Evolutionary conservation across 2,329 filamentous ascomycete genomes (phyloP).

Genomic region (Microdochium bolleyi): DNA sequence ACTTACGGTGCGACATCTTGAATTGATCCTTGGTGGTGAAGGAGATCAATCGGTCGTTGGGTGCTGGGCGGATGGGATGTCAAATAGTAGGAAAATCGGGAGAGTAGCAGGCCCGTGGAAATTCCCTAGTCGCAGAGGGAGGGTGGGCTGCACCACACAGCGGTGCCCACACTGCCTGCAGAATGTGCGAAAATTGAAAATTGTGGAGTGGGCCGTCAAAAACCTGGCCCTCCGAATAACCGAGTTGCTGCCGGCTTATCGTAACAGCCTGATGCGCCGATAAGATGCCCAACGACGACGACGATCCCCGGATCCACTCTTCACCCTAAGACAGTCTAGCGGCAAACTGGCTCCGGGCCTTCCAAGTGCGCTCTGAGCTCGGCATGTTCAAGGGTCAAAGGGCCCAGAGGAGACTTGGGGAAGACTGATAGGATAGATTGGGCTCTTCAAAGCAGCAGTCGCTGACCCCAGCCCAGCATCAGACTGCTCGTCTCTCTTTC

Average conservation of each 20-base stretch:
- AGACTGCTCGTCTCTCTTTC: too few species aligned
- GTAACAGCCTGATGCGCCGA: too few species aligned
- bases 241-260: neutral
- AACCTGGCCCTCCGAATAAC: neutral
- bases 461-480: too few species aligned
- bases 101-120: slow-evolving; percentile 1
- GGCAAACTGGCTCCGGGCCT: too few species aligned
- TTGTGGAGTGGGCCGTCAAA: neutral
- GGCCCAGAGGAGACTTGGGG: too few species aligned
- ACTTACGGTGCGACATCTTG: slow-evolving; percentile 47
- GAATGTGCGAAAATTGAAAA: neutral
- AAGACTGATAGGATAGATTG: too few species aligned
- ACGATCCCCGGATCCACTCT: too few species aligned
- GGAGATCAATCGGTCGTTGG: slow-evolving; percentile 21
- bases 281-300: too few species aligned
- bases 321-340: too few species aligned
- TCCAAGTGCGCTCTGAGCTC: too few species aligned
- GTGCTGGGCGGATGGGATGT: slow-evolving; percentile 5
- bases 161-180: neutral
- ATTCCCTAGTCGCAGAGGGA: neutral
- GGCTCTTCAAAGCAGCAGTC: too few species aligned
- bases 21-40: slow-evolving; percentile 23
- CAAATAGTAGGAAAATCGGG: neutral
- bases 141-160: neutral
- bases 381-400: too few species aligned